Percentiles rank a stretch among this genome's conserved stretches.
Conservation (phyloP, 345 rosid genomes). For the Heritiera fomes region DNA sequence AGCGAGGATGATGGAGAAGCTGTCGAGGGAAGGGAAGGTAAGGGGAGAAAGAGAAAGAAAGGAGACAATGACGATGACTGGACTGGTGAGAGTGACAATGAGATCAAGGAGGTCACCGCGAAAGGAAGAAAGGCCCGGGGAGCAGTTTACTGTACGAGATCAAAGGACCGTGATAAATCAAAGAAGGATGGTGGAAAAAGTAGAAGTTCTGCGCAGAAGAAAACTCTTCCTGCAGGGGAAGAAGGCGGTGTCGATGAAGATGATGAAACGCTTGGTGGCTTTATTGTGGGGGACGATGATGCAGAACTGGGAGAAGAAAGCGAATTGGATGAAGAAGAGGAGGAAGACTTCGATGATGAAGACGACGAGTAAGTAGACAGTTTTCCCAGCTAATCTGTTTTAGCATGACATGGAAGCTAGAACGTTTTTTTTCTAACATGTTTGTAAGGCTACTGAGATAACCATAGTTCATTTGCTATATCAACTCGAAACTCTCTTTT, state of each 20-base stretch:
- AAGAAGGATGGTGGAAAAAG: constrained; percentile 25
- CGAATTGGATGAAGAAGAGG: constrained; percentile 28
- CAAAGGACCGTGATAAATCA: constrained; percentile 34
- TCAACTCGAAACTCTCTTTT: no score
- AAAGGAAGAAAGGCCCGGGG: constrained; percentile 34
- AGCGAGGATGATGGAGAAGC: constrained; percentile 43
- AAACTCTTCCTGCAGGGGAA: constrained; percentile 1
- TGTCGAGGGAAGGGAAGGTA: constrained; percentile 24
- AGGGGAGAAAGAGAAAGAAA: constrained; percentile 49
- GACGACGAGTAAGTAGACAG: constrained; percentile 38
- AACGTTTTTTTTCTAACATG: neutral
- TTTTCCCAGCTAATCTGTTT: neutral
- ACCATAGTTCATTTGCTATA: neutral
- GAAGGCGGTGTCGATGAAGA: constrained; percentile 41
- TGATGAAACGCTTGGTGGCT: constrained; percentile 72
- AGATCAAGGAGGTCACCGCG: constrained; percentile 31
- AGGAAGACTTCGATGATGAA: constrained; percentile 28
- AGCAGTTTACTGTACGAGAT: constrained; percentile 55
- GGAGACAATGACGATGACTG: constrained; percentile 54
- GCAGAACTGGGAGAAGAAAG: constrained; percentile 28
- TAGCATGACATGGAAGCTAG: neutral
- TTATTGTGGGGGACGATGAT: constrained; percentile 61
- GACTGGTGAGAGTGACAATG: constrained; percentile 67
- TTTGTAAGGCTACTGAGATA: neutral
- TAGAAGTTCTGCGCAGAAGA: constrained; percentile 18